Evolutionary conservation across 2,329 filamentous ascomycete genomes (phyloP).

Genomic region (Colletotrichum navitas): DNA sequence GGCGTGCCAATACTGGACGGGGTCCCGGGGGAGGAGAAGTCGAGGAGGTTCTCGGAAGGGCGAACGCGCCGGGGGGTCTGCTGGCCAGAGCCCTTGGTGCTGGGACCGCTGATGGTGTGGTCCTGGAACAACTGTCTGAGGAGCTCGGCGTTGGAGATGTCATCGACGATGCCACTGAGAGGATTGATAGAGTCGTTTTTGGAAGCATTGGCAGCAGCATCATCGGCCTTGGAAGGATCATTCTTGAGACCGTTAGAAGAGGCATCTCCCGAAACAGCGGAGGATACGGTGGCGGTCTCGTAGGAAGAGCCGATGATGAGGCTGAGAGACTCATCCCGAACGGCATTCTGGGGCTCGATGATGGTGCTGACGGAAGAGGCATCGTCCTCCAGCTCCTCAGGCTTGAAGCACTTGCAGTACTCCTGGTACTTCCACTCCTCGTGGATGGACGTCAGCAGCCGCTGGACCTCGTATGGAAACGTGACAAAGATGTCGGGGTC

Average conservation of each 20-base stretch:
- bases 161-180: too few species aligned
- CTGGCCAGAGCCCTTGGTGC: neutral
- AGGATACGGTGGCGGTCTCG: neutral
- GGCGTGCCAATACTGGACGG: slow-evolving; percentile 3
- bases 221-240: neutral
- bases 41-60: neutral
- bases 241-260: neutral
- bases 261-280: too few species aligned
- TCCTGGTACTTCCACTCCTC: slow-evolving; percentile 27
- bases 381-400: too few species aligned
- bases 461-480: neutral
- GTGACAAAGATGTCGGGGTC: slow-evolving; percentile 2
- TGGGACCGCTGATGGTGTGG: neutral
- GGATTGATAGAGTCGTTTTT: neutral
- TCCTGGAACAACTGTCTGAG: neutral
- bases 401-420: slow-evolving; percentile 1
- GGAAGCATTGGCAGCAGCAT: neutral
- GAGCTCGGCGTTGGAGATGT: neutral
- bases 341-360: neutral
- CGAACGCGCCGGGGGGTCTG: neutral
- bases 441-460: neutral
- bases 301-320: neutral
- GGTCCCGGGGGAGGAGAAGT: neutral
- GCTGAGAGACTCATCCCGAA: neutral
- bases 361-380: neutral